Evolutionary conservation across 768 basidiomycete genomes (phyloP).

Genomic region (Amanita jacksonii): DNA sequence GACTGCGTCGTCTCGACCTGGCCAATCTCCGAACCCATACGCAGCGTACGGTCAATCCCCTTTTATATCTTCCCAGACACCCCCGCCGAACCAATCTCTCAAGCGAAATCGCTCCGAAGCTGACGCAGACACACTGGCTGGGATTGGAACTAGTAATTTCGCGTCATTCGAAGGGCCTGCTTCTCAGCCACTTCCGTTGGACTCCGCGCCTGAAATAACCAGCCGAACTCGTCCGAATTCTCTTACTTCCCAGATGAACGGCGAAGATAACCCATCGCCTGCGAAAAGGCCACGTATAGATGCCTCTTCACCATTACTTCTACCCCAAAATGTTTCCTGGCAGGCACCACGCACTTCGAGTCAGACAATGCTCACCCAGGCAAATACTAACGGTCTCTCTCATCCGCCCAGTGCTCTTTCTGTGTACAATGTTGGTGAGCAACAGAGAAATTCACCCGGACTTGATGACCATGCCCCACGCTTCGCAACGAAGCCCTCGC

Average conservation of each 20-base stretch:
- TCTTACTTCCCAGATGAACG: constrained; percentile 36
- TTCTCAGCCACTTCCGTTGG: constrained; percentile 17
- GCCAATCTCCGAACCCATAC: constrained; percentile 46
- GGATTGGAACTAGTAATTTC: constrained; percentile 12
- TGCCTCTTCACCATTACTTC: constrained; percentile 21
- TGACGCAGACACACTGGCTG: constrained; percentile 36
- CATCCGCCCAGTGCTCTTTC: constrained; percentile 37
- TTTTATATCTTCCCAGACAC: constrained; percentile 35
- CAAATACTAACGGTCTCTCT: constrained; percentile 34
- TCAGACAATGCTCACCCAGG: constrained; percentile 23
- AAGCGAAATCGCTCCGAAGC: constrained; percentile 62
- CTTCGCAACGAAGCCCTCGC: constrained; percentile 57
- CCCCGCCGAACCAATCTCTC: constrained; percentile 38
- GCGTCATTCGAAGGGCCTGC: constrained; percentile 14
- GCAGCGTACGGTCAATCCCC: constrained; percentile 42
- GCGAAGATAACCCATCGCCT: constrained; percentile 58
- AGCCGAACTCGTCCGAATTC: constrained; percentile 46
- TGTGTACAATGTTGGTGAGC: constrained; percentile 31
- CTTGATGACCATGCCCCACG: constrained; percentile 40
- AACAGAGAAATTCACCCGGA: constrained; percentile 29
- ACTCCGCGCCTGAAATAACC: constrained; percentile 24
- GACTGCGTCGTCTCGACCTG: constrained; percentile 22
- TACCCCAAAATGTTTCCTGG: constrained; percentile 25
- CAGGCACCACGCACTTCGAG: constrained; percentile 22
- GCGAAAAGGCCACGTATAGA: constrained; percentile 66